These are phyloP conservation scores for Carnegiea gigantea DNA, from an alignment of 179 eudicot species.

Conservation along the genomic window DNA sequence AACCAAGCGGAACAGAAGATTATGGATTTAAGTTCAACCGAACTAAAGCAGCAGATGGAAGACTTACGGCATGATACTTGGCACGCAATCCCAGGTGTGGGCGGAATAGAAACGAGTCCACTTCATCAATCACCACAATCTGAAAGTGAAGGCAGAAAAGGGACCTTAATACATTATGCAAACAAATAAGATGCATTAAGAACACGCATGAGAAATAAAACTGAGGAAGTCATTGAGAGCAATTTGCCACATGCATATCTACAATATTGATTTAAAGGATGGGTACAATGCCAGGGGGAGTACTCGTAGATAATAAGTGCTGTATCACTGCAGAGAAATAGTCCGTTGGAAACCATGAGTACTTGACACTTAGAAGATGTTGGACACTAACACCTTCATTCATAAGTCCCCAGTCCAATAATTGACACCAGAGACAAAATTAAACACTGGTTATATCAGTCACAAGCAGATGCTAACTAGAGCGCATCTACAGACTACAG, in stretches of 20 bases:
- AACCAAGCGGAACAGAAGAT: background rate
- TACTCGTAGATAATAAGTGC: background rate
- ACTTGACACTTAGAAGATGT: too few species aligned
- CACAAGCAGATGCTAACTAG: too few species aligned
- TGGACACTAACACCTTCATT: too few species aligned
- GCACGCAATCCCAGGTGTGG: conserved; percentile 84
- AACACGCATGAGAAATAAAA: background rate
- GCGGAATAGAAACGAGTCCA: conserved; percentile 85
- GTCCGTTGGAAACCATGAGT: background rate
- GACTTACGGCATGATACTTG: conserved; percentile 89
- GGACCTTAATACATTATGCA: conserved; percentile 10
- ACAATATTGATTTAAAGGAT: too few species aligned
- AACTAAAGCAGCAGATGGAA: conserved; percentile 1
- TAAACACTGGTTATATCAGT: too few species aligned
- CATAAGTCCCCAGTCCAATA: too few species aligned
- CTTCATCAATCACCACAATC: conserved; percentile 91
- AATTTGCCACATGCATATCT: background rate
- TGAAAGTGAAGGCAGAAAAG: conserved; percentile 31
- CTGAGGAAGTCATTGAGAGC: background rate
- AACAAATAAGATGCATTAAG: background rate
- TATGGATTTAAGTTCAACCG: background rate
- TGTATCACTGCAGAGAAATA: too few species aligned
- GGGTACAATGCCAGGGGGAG: background rate
- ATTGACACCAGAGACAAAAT: too few species aligned
- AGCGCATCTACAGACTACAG: too few species aligned